phyloP scores from a whole-genome alignment of 2,329 filamentous ascomycete species.

The Alternaria alternata region DNA sequence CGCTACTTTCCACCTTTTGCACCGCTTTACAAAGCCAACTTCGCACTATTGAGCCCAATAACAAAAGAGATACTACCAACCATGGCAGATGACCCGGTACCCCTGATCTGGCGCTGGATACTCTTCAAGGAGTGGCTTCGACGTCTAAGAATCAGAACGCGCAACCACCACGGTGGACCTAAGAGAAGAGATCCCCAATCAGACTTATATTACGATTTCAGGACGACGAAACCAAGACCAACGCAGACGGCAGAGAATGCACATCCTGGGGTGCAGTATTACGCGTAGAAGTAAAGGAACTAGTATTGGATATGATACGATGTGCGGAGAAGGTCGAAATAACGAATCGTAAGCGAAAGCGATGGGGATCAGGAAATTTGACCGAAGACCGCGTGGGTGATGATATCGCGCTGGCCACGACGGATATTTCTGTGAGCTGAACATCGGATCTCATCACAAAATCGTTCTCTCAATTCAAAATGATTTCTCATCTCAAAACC shows the following conservation, averaged over 20 bases:
- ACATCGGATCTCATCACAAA: background rate
- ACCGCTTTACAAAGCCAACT: no score
- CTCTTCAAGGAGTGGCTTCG: constrained; percentile 8
- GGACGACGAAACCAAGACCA: background rate
- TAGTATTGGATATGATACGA: background rate
- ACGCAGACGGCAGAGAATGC: background rate
- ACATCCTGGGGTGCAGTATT: constrained; percentile 9
- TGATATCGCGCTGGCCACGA: background rate
- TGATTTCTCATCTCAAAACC: background rate
- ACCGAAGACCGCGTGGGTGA: background rate
- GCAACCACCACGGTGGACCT: constrained; percentile 7
- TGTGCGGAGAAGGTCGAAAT: background rate
- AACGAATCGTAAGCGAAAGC: background rate
- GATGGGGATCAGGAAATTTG: background rate
- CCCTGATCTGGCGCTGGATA: background rate
- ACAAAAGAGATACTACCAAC: background rate
- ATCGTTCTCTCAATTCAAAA: background rate
- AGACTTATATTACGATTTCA: constrained; percentile 11
- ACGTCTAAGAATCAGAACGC: constrained; percentile 1
- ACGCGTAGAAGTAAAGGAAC: background rate
- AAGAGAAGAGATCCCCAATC: background rate
- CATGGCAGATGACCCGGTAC: background rate
- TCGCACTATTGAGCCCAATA: background rate
- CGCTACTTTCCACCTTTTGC: background rate
- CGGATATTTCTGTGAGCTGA: background rate